phyloP scores from a whole-genome alignment of 441 rosid genomes.

The Populus hybrid region DNA sequence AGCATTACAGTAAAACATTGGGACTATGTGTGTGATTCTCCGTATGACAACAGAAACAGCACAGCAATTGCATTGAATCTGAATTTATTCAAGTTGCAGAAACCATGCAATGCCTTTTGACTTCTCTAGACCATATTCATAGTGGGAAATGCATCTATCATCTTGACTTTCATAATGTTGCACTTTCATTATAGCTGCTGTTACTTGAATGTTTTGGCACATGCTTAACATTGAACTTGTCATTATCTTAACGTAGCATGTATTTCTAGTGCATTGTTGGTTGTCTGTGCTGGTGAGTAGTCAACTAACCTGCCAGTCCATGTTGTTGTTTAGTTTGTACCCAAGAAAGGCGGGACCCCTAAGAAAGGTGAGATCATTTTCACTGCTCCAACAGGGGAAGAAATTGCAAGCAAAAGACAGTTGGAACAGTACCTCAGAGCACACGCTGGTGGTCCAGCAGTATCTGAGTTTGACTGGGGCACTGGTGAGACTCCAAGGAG shows the following conservation, averaged over 20 bases:
- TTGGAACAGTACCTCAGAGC: slow-evolving; percentile 88
- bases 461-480: slow-evolving; percentile 79
- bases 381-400: slow-evolving; percentile 85
- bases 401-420: slow-evolving; percentile 62
- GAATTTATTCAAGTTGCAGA: not conserved
- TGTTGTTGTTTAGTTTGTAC: slow-evolving; percentile 43
- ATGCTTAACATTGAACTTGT: not conserved
- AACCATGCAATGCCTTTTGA: not conserved
- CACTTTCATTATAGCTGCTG: no score
- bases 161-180: not conserved
- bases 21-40: not conserved
- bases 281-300: not conserved
- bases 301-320: slow-evolving; percentile 6
- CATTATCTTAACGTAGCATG: not conserved
- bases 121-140: not conserved
- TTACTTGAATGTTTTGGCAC: not conserved
- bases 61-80: not conserved
- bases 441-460: slow-evolving; percentile 68
- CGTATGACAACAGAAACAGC: not conserved
- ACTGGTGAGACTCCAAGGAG: slow-evolving; percentile 91
- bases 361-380: slow-evolving; percentile 74
- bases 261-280: not conserved
- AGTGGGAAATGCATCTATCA: not conserved
- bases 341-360: slow-evolving; percentile 59
- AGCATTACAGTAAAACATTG: not conserved